phyloP scores from a whole-genome alignment of 78 protist genomes.

The Emiliania huxleyi region DNA sequence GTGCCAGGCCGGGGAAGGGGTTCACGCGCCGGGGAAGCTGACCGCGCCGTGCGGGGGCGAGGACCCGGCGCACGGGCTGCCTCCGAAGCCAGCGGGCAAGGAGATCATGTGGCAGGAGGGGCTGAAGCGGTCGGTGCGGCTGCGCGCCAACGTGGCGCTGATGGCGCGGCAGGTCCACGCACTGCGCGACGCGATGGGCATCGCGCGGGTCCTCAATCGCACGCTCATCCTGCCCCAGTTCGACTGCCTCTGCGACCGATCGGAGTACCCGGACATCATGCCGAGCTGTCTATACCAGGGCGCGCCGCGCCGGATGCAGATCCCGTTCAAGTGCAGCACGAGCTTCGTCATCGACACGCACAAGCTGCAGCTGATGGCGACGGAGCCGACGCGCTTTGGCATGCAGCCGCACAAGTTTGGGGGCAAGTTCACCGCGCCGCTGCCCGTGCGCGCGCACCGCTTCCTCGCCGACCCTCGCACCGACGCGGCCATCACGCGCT shows the following conservation, averaged over 20 bases:
- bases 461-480: neutral
- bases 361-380: constrained; percentile 2
- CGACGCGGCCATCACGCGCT: neutral
- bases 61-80: neutral
- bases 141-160: neutral
- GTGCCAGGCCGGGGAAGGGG: neutral
- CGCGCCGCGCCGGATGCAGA: neutral
- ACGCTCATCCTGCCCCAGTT: constrained; percentile 1
- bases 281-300: neutral
- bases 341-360: neutral
- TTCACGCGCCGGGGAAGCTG: neutral
- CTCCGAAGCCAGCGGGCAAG: neutral
- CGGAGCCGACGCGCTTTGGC: neutral
- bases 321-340: neutral
- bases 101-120: neutral
- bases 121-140: neutral
- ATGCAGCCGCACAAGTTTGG: neutral
- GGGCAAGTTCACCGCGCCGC: neutral
- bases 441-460: neutral
- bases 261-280: neutral
- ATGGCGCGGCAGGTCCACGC: neutral
- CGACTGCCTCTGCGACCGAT: neutral
- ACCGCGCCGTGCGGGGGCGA: neutral
- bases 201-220: constrained; percentile 18
- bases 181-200: neutral